Conservation (phyloP, 2,329 filamentous ascomycete genomes). For the Phialophora chinensis region DNA sequence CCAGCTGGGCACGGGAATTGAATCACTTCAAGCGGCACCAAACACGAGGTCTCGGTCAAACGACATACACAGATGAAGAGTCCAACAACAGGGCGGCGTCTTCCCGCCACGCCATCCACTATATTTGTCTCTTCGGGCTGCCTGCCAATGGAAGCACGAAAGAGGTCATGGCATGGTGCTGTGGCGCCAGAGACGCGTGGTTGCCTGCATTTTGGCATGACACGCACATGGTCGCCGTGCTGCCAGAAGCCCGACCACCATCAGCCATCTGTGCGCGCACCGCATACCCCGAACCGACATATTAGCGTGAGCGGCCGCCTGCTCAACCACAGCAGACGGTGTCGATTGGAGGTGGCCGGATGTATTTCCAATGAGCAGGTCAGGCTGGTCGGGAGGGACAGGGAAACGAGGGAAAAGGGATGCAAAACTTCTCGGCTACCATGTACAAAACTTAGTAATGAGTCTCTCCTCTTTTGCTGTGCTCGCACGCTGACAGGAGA, state of each 20-base stretch:
- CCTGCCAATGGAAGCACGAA: neutral
- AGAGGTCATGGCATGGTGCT: neutral
- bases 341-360: neutral
- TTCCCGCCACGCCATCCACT: neutral
- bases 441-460: neutral
- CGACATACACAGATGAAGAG: neutral
- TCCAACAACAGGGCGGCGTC: neutral
- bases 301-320: neutral
- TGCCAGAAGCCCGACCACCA: neutral
- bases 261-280: neutral
- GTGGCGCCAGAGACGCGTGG: neutral
- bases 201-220: no score
- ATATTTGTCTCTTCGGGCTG: neutral
- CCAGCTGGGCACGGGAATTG: neutral
- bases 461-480: neutral
- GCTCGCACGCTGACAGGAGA: neutral
- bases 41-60: neutral
- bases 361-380: neutral
- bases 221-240: neutral
- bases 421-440: neutral
- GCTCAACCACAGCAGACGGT: neutral
- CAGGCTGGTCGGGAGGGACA: neutral
- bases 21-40: neutral
- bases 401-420: neutral
- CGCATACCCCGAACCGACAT: neutral